Base-by-base conservation (phyloP, 768 basidiomycete genomes). In the Roridomyces roridus region DNA sequence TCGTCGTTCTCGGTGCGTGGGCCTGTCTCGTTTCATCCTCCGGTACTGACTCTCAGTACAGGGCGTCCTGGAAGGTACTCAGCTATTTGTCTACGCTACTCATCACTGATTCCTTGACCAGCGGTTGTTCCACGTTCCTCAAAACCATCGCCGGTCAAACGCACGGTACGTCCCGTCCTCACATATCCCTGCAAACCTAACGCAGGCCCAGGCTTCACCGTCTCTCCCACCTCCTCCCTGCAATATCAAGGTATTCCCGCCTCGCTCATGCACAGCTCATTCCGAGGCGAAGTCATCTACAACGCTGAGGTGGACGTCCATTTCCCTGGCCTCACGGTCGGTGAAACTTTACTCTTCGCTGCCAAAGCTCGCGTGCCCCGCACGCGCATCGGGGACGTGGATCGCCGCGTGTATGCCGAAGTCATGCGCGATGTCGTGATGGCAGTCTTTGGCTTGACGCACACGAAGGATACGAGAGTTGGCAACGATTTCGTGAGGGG, bases 401-500 rank as follows among this genome's bases (percentile, higher is more conserved):
- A 73, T 28, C 56, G 69, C 42, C 64, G 72, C 14, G 65, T 73
- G 42, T 77, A 73, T 50, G 74, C 77, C 41, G 50, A 67, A 6
- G 71, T 74, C 50, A 58, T 77, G 55, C 62, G 59, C 28, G 79
- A 83, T 24, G 71, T 82, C 0, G 66, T 85, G 18, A 72, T 80
- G 72, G 77, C 79, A 1, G 72, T 85, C 37, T 87, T 88, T 48
- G 87, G 87, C 36, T 77, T 91, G 46, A 65, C 72, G 7, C 85
- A 87, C 64, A 83, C 80, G 2, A 72, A 77, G 67, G 78, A 86
- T 59, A 89, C 87, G 1, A 76, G 80, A n/a, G 75, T 90, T 51
- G 89, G 89, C 1, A 79, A 88, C 68, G 86, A 84, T 26, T 79
- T 77, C 43, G 75, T 89, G 2, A 77, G 80, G 10, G 83, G 84